A percentile compares a stretch with the other conserved stretches of the same genome.
These are phyloP conservation scores for Aspergillus brunneoviolaceus DNA, from an alignment of 2,329 filamentous ascomycete species.

Conservation along the genomic window DNA sequence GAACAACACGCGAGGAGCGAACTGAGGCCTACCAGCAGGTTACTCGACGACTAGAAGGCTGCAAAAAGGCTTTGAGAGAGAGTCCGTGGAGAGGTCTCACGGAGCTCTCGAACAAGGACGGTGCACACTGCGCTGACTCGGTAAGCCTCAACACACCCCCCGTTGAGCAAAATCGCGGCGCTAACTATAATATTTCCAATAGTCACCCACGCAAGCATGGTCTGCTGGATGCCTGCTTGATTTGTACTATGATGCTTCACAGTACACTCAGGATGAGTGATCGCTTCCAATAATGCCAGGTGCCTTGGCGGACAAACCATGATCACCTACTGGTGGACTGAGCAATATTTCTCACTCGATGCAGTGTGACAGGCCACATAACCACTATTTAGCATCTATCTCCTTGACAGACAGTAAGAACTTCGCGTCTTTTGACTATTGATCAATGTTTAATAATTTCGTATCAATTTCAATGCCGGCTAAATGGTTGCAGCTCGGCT, in stretches of 20 bases:
- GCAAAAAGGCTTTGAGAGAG: constrained; percentile 77
- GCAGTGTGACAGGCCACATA: background rate
- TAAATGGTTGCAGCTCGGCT: background rate
- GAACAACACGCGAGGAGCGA: constrained; percentile 64
- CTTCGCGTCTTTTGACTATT: background rate
- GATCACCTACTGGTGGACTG: background rate
- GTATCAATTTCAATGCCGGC: background rate
- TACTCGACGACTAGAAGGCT: constrained; percentile 75
- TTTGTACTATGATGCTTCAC: constrained; percentile 85
- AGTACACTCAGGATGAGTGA: constrained; percentile 22
- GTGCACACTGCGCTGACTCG: constrained; percentile 81
- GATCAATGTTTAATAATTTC: too few relatives aligned
- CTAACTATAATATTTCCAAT: constrained; percentile 19
- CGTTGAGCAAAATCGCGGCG: constrained; percentile 4
- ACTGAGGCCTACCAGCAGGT: constrained; percentile 95
- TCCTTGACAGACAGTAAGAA: background rate
- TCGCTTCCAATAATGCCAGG: background rate
- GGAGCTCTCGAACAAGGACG: constrained; percentile 89
- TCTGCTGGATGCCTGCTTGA: constrained; percentile 93
- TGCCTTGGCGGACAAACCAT: background rate
- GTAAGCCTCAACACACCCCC: constrained; percentile 52
- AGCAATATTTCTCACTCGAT: background rate
- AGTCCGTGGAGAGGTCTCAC: constrained; percentile 87
- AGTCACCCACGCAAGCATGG: constrained; percentile 96
- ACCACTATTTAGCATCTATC: background rate